Evolutionary conservation across 371 early-diverging fungal genomes (phyloP).

Genomic region (Synchytrium microbalum): DNA sequence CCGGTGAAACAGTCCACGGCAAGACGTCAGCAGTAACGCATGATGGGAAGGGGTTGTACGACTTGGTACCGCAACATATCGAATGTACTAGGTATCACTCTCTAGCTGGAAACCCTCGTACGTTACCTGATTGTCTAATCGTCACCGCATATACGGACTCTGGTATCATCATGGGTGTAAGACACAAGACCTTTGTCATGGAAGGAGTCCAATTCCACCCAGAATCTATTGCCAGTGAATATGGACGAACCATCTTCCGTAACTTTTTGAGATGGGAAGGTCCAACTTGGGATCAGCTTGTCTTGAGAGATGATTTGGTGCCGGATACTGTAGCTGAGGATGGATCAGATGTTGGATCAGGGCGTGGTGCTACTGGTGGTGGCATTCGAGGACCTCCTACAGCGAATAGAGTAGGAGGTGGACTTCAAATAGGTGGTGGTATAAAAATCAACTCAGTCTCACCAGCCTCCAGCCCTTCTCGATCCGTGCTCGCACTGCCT

Average conservation of each 20-base stretch:
- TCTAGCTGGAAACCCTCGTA: conserved; percentile 74
- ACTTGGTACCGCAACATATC: conserved; percentile 71
- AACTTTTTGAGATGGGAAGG: conserved; percentile 83
- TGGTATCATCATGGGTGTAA: conserved; percentile 88
- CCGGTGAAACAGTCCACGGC: conserved; percentile 92
- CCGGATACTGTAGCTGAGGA: conserved; percentile 4
- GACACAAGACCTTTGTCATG: conserved; percentile 78
- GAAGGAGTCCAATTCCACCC: conserved; percentile 98
- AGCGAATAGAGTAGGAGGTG: conserved; percentile 11
- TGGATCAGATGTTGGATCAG: conserved; percentile 6
- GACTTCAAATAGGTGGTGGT: conserved; percentile 40
- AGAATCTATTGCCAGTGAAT: conserved; percentile 86
- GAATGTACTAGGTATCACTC: conserved; percentile 92
- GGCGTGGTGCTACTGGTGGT: background rate
- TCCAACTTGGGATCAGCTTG: conserved; percentile 66
- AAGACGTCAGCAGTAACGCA: conserved; percentile 83
- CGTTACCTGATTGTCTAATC: conserved; percentile 74
- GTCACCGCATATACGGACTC: conserved; percentile 78
- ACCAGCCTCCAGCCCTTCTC: background rate
- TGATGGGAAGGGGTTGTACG: conserved; percentile 81
- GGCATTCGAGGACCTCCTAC: conserved; percentile 16
- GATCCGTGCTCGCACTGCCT: background rate
- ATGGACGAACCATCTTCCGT: conserved; percentile 73
- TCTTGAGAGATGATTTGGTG: conserved; percentile 16
- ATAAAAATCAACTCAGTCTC: conserved; percentile 7